Percentiles rank a stretch among this genome's conserved stretches.
phyloP scores from a whole-genome alignment of 805 yeast species.

The Starmerella floris region DNA sequence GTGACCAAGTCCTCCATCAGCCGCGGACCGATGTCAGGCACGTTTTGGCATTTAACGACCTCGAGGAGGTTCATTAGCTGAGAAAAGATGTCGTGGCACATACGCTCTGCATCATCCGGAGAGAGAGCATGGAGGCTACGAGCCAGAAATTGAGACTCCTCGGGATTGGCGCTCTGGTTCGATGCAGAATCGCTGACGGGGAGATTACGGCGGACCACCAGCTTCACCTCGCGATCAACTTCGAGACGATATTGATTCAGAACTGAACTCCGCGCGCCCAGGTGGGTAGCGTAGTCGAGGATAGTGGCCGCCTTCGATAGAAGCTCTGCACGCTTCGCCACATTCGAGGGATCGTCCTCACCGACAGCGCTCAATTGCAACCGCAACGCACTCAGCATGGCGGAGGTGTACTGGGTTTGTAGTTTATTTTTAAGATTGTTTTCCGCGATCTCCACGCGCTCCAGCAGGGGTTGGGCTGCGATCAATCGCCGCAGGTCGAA shows the following conservation, averaged over 20 bases:
- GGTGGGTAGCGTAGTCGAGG: background rate
- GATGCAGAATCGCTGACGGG: conserved; percentile 23
- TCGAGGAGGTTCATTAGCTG: conserved; percentile 1
- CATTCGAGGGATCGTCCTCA: too few relatives aligned
- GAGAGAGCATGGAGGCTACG: conserved; percentile 48
- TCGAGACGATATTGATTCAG: conserved; percentile 52
- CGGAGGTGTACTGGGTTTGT: background rate
- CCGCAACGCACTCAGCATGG: conserved; percentile 8
- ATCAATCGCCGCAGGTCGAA: conserved; percentile 27
- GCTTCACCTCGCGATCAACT: conserved; percentile 57
- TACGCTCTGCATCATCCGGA: conserved; percentile 59
- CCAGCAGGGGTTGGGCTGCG: conserved; percentile 40
- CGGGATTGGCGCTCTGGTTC: background rate
- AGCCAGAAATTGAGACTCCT: conserved; percentile 25
- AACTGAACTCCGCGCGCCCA: conserved; percentile 41
- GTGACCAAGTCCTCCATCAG: conserved; percentile 46
- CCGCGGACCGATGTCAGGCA: conserved; percentile 49
- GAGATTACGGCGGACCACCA: conserved; percentile 49
- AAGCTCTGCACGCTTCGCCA: background rate
- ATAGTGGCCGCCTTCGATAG: background rate
- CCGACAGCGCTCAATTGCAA: background rate
- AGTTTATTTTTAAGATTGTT: background rate
- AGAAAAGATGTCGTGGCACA: conserved; percentile 33
- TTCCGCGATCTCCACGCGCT: conserved; percentile 31
- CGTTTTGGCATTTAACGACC: conserved; percentile 35